Percentiles rank a stretch among this genome's conserved stretches.
Conservation (phyloP, 2,329 filamentous ascomycete species). For the Aspergillus sp. region DNA sequence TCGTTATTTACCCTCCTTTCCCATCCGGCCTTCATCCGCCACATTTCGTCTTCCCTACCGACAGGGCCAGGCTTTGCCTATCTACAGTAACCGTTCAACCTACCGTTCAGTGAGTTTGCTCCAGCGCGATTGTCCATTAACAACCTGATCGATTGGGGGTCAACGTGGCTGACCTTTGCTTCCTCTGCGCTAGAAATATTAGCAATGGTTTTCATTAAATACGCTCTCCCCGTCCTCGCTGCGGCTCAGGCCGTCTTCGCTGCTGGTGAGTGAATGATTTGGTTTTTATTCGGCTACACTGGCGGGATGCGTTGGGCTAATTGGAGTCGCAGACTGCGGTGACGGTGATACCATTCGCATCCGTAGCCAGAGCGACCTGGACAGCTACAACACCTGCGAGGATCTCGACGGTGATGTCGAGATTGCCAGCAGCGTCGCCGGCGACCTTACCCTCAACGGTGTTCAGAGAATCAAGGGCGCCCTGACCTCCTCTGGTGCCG, state of each 20-base stretch:
- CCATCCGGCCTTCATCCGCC: constrained; percentile 19
- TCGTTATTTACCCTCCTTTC: constrained; percentile 34
- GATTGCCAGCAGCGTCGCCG: constrained; percentile 61
- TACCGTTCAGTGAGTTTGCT: constrained; percentile 1
- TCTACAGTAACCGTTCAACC: constrained; percentile 15
- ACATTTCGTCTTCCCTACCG: constrained; percentile 14
- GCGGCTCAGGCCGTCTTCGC: constrained; percentile 57
- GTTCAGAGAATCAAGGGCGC: constrained; percentile 62
- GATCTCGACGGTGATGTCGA: constrained; percentile 71
- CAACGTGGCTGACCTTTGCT: constrained; percentile 5
- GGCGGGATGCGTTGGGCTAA: constrained; percentile 11
- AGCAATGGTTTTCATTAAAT: constrained; percentile 59
- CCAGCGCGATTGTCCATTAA: neutral
- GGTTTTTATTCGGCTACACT: neutral
- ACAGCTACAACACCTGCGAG: constrained; percentile 69
- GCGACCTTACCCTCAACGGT: constrained; percentile 66
- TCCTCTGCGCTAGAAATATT: constrained; percentile 1
- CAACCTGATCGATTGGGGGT: neutral
- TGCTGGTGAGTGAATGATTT: constrained; percentile 36
- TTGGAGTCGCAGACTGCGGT: constrained; percentile 25
- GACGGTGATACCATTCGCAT: constrained; percentile 46
- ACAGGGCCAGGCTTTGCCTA: constrained; percentile 22
- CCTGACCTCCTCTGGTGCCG: constrained; percentile 57
- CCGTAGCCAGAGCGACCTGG: constrained; percentile 65
- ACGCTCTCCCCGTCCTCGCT: constrained; percentile 61